Conservation (phyloP, 148 eudicot species). For the Fagopyrum tataricum region DNA sequence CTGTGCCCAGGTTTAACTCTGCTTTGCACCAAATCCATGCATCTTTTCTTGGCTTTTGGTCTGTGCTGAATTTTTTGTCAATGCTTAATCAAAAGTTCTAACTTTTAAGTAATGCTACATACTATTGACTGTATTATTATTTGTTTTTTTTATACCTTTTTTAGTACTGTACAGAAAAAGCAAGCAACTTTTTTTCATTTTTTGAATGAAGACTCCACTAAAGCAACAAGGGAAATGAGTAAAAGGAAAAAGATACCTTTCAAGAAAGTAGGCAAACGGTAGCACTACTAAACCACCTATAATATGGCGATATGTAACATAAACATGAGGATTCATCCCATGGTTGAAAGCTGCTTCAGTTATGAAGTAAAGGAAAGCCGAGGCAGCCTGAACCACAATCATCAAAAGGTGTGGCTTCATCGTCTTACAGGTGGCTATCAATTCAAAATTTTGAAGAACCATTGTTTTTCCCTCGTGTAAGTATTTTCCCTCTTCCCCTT, state of each 20-base stretch:
- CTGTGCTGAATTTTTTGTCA: no score
- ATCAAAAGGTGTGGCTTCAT: slow-evolving; percentile 34
- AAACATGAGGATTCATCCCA: slow-evolving; percentile 42
- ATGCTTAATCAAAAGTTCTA: no score
- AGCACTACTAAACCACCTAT: slow-evolving; percentile 29
- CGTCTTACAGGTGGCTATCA: slow-evolving; percentile 19
- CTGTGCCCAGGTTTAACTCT: no score
- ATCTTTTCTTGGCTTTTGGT: no score
- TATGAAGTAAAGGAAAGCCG: slow-evolving; percentile 42
- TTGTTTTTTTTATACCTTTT: no score
- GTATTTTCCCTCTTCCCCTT: background rate
- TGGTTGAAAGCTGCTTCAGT: slow-evolving; percentile 39
- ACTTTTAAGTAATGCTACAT: no score
- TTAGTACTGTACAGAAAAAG: no score
- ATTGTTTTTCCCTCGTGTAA: slow-evolving; percentile 11
- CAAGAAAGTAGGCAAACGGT: slow-evolving; percentile 39
- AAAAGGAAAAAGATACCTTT: slow-evolving; percentile 24
- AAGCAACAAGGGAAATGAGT: no score
- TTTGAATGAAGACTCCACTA: no score
- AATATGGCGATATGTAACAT: slow-evolving; percentile 39
- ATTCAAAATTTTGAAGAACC: slow-evolving; percentile 16
- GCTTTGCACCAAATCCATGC: no score
- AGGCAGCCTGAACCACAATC: slow-evolving; percentile 31
- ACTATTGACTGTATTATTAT: no score
- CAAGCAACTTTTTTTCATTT: no score